Percentiles rank a stretch among this genome's conserved stretches.
Conservation (phyloP, 345 rosid genomes). For the Moricandia arvensis region DNA sequence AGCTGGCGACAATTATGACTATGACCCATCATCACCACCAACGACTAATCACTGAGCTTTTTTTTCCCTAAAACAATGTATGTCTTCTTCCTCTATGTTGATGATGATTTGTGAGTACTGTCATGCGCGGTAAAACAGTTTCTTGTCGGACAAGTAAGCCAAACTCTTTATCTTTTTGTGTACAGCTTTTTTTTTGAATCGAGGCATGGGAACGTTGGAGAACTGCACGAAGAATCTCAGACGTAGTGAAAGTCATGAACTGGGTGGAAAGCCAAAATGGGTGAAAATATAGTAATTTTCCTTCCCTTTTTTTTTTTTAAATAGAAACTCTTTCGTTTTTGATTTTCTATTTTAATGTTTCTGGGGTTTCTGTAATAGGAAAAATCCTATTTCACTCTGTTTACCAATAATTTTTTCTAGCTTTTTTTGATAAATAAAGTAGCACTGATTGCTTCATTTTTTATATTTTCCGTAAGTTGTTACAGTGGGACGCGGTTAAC, state of each 20-base stretch:
- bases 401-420: neutral
- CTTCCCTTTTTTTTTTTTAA: neutral
- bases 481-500: neutral
- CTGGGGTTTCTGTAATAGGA: neutral
- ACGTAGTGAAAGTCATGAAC: neutral
- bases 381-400: neutral
- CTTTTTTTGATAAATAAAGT: slow-evolving; percentile 14
- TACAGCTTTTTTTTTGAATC: slow-evolving; percentile 21
- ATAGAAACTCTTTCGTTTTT: neutral
- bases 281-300: slow-evolving; percentile 5
- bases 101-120: neutral
- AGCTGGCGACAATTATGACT: slow-evolving; percentile 80
- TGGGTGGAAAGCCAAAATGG: slow-evolving; percentile 3
- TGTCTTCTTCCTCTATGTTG: slow-evolving; percentile 4
- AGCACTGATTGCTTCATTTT: slow-evolving; percentile 1
- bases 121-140: slow-evolving; percentile 1
- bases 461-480: neutral
- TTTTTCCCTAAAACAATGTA: slow-evolving; percentile 8
- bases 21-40: slow-evolving; percentile 52
- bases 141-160: slow-evolving; percentile 22
- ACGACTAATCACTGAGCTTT: neutral
- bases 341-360: neutral
- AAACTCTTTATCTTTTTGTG: neutral
- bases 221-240: neutral
- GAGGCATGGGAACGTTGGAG: slow-evolving; percentile 31